These are phyloP conservation scores for Candida stauntonica DNA, from an alignment of 805 yeast genomes.

Conservation along the genomic window DNA sequence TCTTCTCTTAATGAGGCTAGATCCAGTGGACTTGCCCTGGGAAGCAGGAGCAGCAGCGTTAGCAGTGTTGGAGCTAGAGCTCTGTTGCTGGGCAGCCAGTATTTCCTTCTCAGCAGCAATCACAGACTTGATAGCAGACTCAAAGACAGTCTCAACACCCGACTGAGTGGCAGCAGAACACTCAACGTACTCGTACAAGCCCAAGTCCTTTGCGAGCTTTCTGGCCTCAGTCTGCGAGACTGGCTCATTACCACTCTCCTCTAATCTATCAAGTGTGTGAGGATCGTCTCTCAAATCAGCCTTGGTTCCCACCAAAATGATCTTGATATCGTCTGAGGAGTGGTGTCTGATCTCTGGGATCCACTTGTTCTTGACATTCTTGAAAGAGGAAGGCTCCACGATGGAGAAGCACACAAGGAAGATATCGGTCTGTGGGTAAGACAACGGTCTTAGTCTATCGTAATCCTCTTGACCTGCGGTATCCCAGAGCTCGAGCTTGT, in stretches of 20 bases:
- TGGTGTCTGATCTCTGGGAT: slow-evolving; percentile 85
- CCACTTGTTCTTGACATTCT: slow-evolving; percentile 78
- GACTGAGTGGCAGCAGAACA: slow-evolving; percentile 88
- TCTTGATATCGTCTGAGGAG: slow-evolving; percentile 64
- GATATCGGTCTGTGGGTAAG: slow-evolving; percentile 90
- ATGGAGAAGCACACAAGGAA: slow-evolving; percentile 84
- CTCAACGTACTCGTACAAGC: slow-evolving; percentile 73
- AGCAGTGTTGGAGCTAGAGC: background rate
- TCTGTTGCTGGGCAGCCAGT: slow-evolving; percentile 2
- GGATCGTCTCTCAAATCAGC: slow-evolving; percentile 80
- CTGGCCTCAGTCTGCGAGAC: slow-evolving; percentile 58
- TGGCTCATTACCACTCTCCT: slow-evolving; percentile 58
- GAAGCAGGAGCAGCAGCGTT: background rate
- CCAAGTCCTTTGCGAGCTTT: slow-evolving; percentile 63
- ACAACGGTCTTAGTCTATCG: slow-evolving; percentile 82
- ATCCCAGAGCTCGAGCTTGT: slow-evolving; percentile 89
- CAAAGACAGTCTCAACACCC: slow-evolving; percentile 83
- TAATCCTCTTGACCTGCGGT: slow-evolving; percentile 95
- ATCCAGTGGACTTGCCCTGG: background rate
- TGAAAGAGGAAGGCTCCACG: slow-evolving; percentile 73
- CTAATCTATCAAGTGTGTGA: slow-evolving; percentile 60
- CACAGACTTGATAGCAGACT: slow-evolving; percentile 71
- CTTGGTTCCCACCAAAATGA: slow-evolving; percentile 84
- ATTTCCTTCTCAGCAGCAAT: slow-evolving; percentile 29
- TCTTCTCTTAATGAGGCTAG: slow-evolving; percentile 10